Base-by-base conservation (phyloP, 2,329 filamentous ascomycete species). In the Colletotrichum spinosum region DNA sequence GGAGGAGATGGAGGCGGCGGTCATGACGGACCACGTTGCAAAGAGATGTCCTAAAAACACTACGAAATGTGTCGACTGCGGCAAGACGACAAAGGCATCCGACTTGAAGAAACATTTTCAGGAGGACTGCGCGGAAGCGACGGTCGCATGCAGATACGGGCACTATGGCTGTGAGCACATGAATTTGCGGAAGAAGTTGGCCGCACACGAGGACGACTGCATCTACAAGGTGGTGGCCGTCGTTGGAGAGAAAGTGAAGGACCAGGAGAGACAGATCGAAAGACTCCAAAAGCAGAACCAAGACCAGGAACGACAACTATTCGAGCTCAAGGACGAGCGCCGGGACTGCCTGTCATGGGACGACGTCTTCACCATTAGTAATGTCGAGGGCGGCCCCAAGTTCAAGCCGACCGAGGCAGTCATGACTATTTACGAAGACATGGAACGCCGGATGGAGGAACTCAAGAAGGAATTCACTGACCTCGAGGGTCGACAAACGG, bases 401-500 rank as follows among this genome's bases (percentile, higher is more conserved):
- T 62, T 66, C 25, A 60, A 65, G 12, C 57, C 67, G 0, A 67
- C 67, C n/a, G 67, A 69, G 62, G 67, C 67, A 11, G 65, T 69
- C 17, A 69, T 69, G 67, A 67, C 56, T 34, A 68, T 69, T n/a
- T 69, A 69, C 42, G 67, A 69, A 52, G 67, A 69, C 25, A 67
- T 68, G 50, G 67, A 69, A 44, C 67, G 64, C n/a, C 58, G 79
- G 4, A 83, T 89, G 46, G 85, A 87, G 69, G 83, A 86, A 53
- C 75, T 90, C 3, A 84, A 86, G 55, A 83, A 86, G 60, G 83
- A 83, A 46, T 71, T 89, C 42, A 84, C 83, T 17, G 86, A 88
- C 63, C 79, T 88, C 54, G 87, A 89, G 71, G 84, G 84, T 4
- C 83, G 86, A 53, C 86, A 89, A 71, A 86, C 83, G 38, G 84